These are phyloP conservation scores for Pleurotus salmoneostramineus DNA, from an alignment of 768 basidiomycete species.

Conservation along the genomic window DNA sequence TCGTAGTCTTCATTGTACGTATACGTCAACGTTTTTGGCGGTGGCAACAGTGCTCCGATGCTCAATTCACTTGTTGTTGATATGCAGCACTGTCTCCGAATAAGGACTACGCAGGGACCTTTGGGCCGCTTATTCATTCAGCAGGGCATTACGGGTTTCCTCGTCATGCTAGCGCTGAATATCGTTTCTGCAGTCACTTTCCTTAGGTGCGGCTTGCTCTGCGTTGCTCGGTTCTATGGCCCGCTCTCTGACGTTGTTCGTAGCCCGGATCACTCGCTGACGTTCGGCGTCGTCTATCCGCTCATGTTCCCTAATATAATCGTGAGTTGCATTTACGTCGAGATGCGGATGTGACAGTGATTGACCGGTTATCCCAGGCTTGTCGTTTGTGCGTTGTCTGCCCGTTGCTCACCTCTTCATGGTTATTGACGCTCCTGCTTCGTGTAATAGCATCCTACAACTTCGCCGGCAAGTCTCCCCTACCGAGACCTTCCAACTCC, in stretches of 20 bases:
- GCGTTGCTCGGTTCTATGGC: neutral
- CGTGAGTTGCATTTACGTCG: conserved; percentile 11
- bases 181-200: conserved; percentile 13
- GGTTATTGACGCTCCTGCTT: neutral
- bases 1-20: conserved; percentile 16
- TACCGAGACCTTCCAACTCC: conserved; percentile 13
- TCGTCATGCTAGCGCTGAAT: conserved; percentile 16
- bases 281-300: conserved; percentile 15
- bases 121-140: conserved; percentile 18
- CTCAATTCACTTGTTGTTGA: too few relatives aligned
- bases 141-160: conserved; percentile 19
- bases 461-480: conserved; percentile 15
- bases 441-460: conserved; percentile 12
- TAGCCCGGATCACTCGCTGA: conserved; percentile 11
- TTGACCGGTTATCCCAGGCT: conserved; percentile 10
- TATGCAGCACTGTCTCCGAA: conserved; percentile 19
- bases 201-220: conserved; percentile 10
- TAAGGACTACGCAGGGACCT: conserved; percentile 18
- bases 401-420: neutral
- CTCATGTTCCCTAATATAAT: conserved; percentile 18
- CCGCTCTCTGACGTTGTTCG: neutral
- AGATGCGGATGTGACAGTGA: neutral
- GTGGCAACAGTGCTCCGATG: too few relatives aligned
- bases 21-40: neutral
- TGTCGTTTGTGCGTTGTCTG: conserved; percentile 20